Conservation (phyloP, 306 rosid genomes). For the Cucurbita ficifolia region DNA sequence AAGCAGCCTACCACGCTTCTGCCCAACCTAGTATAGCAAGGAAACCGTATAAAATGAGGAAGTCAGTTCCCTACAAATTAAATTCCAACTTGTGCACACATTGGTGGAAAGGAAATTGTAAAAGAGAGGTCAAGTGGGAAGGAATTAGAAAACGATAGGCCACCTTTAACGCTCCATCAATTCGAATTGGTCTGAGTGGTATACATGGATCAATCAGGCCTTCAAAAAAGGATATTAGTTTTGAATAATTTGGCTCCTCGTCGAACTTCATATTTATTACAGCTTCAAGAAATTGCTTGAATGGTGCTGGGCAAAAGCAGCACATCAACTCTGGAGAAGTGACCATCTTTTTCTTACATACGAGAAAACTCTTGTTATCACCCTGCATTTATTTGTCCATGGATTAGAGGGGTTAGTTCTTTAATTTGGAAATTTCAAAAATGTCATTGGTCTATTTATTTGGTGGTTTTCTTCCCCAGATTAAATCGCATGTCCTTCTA, state of each 20-base stretch:
- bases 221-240: conserved; percentile 67
- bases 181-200: conserved; percentile 65
- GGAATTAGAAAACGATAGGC: background rate
- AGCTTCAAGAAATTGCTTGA: conserved; percentile 79
- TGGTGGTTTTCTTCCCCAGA: background rate
- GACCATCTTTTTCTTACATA: conserved; percentile 85
- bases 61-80: background rate
- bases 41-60: background rate
- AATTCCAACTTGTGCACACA: background rate
- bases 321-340: conserved; percentile 86
- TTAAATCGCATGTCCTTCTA: background rate
- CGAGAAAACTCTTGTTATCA: conserved; percentile 92
- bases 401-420: background rate
- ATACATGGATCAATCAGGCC: conserved; percentile 67
- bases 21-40: conserved; percentile 55
- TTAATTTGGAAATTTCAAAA: background rate
- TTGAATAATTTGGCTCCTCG: conserved; percentile 84
- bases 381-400: conserved; percentile 43
- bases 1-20: conserved; percentile 68
- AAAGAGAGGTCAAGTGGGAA: background rate
- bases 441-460: background rate
- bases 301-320: conserved; percentile 81
- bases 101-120: background rate
- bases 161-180: conserved; percentile 94
- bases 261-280: conserved; percentile 81